A percentile compares a stretch with the other conserved stretches of the same genome.
These are phyloP conservation scores for Tetrahymena elliotti DNA, from an alignment of 73 alveolate genomes.

Conservation along the genomic window DNA sequence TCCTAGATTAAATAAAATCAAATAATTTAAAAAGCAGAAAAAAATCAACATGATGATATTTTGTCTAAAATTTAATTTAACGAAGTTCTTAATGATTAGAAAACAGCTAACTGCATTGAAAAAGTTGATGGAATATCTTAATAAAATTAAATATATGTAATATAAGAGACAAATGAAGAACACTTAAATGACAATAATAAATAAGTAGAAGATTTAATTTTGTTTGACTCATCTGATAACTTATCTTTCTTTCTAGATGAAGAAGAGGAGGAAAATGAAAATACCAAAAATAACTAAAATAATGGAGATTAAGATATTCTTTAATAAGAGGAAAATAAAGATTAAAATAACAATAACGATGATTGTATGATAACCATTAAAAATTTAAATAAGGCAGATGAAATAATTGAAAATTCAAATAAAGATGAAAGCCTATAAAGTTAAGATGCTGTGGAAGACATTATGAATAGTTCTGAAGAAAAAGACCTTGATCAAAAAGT, in stretches of 20 bases:
- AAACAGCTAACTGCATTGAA: neutral
- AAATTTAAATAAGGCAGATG: neutral
- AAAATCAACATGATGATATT: neutral
- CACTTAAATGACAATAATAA: neutral
- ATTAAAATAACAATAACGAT: neutral
- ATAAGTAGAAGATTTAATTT: neutral
- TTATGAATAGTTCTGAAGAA: neutral
- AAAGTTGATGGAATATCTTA: neutral
- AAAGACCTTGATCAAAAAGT: neutral
- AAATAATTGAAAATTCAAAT: neutral
- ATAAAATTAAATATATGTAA: neutral
- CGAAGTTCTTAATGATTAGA: neutral
- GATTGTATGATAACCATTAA: neutral
- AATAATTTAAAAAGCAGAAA: neutral
- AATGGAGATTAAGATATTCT: neutral
- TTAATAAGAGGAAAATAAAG: neutral
- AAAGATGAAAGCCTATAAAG: neutral
- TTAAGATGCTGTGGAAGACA: neutral
- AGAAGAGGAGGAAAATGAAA: neutral
- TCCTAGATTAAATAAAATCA: no score
- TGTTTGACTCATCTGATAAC: neutral
- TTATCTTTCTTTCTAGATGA: neutral
- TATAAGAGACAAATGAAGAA: neutral
- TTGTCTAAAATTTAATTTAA: neutral
- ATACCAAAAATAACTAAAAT: neutral